phyloP scores from a whole-genome alignment of 192 early-diverging fungal genomes.

The Funneliformis geosporum region DNA sequence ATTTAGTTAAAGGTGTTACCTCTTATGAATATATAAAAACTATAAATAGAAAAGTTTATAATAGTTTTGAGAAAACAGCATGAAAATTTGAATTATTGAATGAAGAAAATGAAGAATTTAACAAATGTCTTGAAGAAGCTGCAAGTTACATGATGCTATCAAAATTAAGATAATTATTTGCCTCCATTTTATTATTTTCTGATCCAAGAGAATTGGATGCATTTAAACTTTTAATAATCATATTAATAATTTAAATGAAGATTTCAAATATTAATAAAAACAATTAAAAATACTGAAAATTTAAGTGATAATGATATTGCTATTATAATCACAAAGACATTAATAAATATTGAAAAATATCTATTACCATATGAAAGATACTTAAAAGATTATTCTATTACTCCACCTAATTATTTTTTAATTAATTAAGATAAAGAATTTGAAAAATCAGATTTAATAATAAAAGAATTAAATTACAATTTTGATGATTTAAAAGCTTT shows the following conservation, averaged over 20 bases:
- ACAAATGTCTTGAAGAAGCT: conserved; percentile 8
- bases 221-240: background rate
- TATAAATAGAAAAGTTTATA: conserved; percentile 8
- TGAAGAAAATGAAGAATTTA: conserved; percentile 30
- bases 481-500: background rate
- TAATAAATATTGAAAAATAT: background rate
- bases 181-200: conserved; percentile 22
- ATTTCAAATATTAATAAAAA: background rate
- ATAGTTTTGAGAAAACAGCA: conserved; percentile 28
- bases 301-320: background rate
- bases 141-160: background rate
- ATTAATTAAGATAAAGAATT: background rate
- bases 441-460: background rate
- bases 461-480: background rate
- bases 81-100: conserved; percentile 27
- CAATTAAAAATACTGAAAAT: background rate
- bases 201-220: background rate
- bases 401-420: background rate
- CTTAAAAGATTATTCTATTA: background rate
- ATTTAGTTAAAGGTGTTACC: conserved; percentile 19
- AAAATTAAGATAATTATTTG: conserved; percentile 30
- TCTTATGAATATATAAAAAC: conserved; percentile 31
- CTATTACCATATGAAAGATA: background rate
- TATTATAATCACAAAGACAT: background rate
- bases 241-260: conserved; percentile 19